Percentiles rank a stretch among this genome's conserved stretches.
These are phyloP conservation scores for Fusarium avenaceum DNA, from an alignment of 2,329 filamentous ascomycete genomes.

Conservation along the genomic window DNA sequence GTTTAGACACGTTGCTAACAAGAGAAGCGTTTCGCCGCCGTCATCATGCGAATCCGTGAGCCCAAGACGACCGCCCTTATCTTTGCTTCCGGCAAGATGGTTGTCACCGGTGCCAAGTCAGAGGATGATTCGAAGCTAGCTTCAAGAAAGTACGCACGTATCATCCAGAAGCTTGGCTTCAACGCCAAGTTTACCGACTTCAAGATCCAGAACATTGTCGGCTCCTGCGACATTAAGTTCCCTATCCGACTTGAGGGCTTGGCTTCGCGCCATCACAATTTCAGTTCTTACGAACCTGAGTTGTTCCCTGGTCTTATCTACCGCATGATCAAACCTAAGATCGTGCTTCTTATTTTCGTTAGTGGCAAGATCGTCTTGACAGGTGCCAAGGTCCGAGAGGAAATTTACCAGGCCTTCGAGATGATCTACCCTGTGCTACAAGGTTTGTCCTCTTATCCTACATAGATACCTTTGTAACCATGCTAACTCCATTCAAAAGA, in stretches of 20 bases:
- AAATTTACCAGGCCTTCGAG: conserved; percentile 97
- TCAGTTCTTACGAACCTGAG: conserved; percentile 98
- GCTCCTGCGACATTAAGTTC: conserved; percentile 99
- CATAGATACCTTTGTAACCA: background rate
- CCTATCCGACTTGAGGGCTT: conserved; percentile 96
- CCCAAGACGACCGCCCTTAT: conserved; percentile 98
- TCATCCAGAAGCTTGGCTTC: conserved; percentile 99
- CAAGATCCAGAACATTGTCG: conserved; percentile 99
- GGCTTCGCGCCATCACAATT: conserved; percentile 97
- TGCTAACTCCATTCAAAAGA: conserved; percentile 54
- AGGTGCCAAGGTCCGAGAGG: conserved; percentile 96
- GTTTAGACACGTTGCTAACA: conserved; percentile 51
- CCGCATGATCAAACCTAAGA: conserved; percentile 99
- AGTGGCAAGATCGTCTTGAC: conserved; percentile 98
- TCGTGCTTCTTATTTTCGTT: conserved; percentile 97
- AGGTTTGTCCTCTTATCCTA: conserved; percentile 65
- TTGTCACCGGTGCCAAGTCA: conserved; percentile 96
- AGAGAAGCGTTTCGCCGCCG: conserved; percentile 91
- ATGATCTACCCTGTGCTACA: conserved; percentile 97
- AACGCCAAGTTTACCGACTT: conserved; percentile 99
- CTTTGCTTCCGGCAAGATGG: conserved; percentile 99
- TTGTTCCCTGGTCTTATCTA: conserved; percentile 99
- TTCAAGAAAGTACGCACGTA: conserved; percentile 96
- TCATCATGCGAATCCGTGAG: conserved; percentile 99
- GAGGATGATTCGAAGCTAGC: conserved; percentile 98